Conservation (phyloP, 2,329 filamentous ascomycete genomes). For the Nigrospora osmanthi region DNA sequence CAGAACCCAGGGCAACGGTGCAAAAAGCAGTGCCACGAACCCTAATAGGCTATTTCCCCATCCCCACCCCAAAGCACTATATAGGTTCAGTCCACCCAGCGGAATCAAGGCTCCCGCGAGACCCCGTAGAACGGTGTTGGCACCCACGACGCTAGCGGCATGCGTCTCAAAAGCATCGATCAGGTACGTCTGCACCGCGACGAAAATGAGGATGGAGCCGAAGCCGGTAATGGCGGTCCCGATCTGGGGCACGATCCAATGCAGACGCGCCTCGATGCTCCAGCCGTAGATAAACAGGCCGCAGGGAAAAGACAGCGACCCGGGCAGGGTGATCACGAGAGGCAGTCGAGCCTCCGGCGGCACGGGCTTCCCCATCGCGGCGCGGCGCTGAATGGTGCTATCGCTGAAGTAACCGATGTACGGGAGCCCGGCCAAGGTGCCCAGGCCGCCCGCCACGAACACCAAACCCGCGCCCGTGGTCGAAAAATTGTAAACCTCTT, state of each 20-base stretch:
- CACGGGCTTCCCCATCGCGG: slow-evolving; percentile 3
- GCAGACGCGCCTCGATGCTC: slow-evolving; percentile 24
- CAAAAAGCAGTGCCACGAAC: slow-evolving; percentile 11
- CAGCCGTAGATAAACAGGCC: slow-evolving; percentile 33
- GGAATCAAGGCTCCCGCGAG: slow-evolving; percentile 9
- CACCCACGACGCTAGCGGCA: slow-evolving; percentile 12
- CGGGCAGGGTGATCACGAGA: slow-evolving; percentile 38
- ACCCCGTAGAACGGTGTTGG: slow-evolving; percentile 13
- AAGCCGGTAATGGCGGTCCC: slow-evolving; percentile 24
- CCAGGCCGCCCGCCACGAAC: slow-evolving; percentile 38
- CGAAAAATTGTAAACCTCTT: slow-evolving; percentile 17
- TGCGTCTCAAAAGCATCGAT: slow-evolving; percentile 31
- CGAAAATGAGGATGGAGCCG: slow-evolving; percentile 17
- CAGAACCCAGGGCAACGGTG: slow-evolving; percentile 9
- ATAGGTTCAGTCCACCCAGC: slow-evolving; percentile 10
- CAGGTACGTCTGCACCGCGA: slow-evolving; percentile 14
- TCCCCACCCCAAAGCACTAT: slow-evolving; percentile 12
- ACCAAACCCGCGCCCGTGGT: slow-evolving; percentile 19
- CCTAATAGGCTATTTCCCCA: slow-evolving; percentile 18
- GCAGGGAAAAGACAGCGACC: slow-evolving; percentile 26
- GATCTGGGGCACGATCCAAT: slow-evolving; percentile 32
- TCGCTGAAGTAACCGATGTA: slow-evolving; percentile 11
- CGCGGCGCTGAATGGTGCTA: slow-evolving; percentile 3
- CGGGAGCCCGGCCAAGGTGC: slow-evolving; percentile 15
- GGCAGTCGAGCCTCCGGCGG: slow-evolving; percentile 42